Evolutionary conservation across 176 grass and related monocot species (phyloP), one percentile per base, ranked within the genome.

Genomic region (Oryza punctata): DNA sequence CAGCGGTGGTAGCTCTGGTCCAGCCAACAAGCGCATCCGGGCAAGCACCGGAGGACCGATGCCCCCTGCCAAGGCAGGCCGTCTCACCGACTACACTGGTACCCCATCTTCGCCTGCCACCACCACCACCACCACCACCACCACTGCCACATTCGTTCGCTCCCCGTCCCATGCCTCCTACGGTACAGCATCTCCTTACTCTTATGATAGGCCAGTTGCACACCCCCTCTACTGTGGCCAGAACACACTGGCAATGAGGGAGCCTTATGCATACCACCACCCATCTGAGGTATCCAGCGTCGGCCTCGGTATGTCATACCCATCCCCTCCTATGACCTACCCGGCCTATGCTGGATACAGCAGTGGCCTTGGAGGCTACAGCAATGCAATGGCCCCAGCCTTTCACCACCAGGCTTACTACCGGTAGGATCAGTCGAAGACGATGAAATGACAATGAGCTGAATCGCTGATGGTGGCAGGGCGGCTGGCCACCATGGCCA

Each of bases 321-420:
- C 69, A 11, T 86, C 93, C 59, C 84, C 87, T 69, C 90, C 93
- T 19, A 85, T 92, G 65, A 87, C 26, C 60, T 92, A 89, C 74
- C 85, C 90, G 27, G 30, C 79, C 21, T 92, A 90, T 19, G 70
- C 65, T 0, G 82, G 73, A 44, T 92, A 92, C 70, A 82, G 40
- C 81, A 87, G 26, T 29, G 65, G 70, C 30, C 65, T 90, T 69
- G 84, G 72, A 65, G 84, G 84, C 23, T 92, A 94, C 6, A 74
- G 8, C 75, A 91, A 80, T 76, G 70, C 44, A 76, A 61, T 85
- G 72, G n/a, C 85, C 3, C 89, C 78, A 33, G 75, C 72, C 50
- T 92, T 89, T 73, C 92, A 96, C 71, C 93, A 86, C 71, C 93
- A 86, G 72, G 80, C 77, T 37, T 96, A 95, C 19, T 95, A 95